These are phyloP conservation scores for Yamadazyma kitorensis DNA, from an alignment of 805 yeast species.

Conservation along the genomic window DNA sequence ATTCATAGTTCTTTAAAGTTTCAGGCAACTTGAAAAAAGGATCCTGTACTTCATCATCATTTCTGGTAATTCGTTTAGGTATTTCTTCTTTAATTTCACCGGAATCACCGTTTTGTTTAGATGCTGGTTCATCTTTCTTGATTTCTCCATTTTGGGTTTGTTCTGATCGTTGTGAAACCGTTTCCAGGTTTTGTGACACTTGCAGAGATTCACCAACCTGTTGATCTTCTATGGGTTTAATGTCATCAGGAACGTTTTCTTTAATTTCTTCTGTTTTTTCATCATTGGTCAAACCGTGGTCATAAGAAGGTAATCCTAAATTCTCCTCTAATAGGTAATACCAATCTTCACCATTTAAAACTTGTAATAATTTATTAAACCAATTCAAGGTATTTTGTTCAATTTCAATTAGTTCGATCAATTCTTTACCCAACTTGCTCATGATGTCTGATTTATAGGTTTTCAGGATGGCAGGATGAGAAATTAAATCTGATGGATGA, in stretches of 20 bases:
- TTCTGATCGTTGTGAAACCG: too few relatives aligned
- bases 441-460: slow-evolving; percentile 59
- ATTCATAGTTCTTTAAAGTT: slow-evolving; percentile 26
- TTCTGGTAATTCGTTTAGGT: slow-evolving; percentile 8
- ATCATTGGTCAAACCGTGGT: slow-evolving; percentile 49
- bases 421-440: slow-evolving; percentile 59
- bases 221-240: slow-evolving; percentile 8
- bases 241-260: slow-evolving; percentile 12
- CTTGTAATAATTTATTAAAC: slow-evolving; percentile 67
- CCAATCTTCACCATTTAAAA: slow-evolving; percentile 86
- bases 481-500: slow-evolving; percentile 75
- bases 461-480: slow-evolving; percentile 64
- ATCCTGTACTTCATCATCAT: slow-evolving; percentile 23
- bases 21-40: slow-evolving; percentile 59
- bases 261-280: slow-evolving; percentile 9
- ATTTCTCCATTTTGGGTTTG: slow-evolving; percentile 14
- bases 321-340: slow-evolving; percentile 59
- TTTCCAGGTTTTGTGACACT: slow-evolving; percentile 1
- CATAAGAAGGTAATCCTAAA: slow-evolving; percentile 65
- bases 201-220: slow-evolving; percentile 1
- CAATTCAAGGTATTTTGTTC: slow-evolving; percentile 79
- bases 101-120: not conserved
- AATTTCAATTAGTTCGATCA: slow-evolving; percentile 72
- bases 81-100: not conserved
- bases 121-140: not conserved